Evolutionary conservation across 148 eudicot species (phyloP).

Genomic region (Bassia scoparia): DNA sequence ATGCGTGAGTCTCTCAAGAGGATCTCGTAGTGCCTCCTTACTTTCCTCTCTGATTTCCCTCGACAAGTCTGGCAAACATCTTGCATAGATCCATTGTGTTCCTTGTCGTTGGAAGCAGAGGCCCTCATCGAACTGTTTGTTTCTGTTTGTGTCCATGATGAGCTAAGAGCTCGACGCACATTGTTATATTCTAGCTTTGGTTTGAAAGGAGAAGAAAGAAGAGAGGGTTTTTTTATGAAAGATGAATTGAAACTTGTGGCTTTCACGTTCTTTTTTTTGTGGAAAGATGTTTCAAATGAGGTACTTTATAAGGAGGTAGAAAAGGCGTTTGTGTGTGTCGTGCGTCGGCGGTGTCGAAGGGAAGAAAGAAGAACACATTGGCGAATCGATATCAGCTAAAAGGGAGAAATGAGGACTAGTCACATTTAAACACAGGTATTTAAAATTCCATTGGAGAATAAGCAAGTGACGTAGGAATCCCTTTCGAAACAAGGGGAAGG

Average conservation of each 20-base stretch:
- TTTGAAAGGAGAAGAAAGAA: constrained; percentile 1
- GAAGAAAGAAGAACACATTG: constrained; percentile 29
- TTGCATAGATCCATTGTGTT: constrained; percentile 42
- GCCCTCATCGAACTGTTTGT: constrained; percentile 49
- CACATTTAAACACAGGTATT: constrained; percentile 30
- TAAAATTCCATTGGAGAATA: constrained; percentile 25
- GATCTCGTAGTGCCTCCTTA: constrained; percentile 42
- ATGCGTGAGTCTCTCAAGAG: constrained; percentile 34
- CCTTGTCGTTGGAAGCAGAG: constrained; percentile 33
- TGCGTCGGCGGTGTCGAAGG: constrained; percentile 6
- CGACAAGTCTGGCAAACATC: constrained; percentile 37
- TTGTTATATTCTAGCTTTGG: constrained; percentile 19
- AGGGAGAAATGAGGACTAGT: constrained; percentile 27
- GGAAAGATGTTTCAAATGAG: constrained; percentile 19
- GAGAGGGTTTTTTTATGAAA: constrained; percentile 6
- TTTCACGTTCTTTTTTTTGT: constrained; percentile 20
- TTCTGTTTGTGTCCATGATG: constrained; percentile 42
- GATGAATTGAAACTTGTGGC: constrained; percentile 15
- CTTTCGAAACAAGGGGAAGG: constrained; percentile 16
- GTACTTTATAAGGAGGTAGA: constrained; percentile 31
- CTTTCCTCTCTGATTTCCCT: constrained; percentile 41
- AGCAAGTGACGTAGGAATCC: constrained; percentile 29
- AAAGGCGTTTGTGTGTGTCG: neutral
- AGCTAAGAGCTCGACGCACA: constrained; percentile 29
- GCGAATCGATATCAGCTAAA: constrained; percentile 34